Base-by-base conservation (phyloP, 2,329 filamentous ascomycete genomes). In the Aspergillus fumigatus region DNA sequence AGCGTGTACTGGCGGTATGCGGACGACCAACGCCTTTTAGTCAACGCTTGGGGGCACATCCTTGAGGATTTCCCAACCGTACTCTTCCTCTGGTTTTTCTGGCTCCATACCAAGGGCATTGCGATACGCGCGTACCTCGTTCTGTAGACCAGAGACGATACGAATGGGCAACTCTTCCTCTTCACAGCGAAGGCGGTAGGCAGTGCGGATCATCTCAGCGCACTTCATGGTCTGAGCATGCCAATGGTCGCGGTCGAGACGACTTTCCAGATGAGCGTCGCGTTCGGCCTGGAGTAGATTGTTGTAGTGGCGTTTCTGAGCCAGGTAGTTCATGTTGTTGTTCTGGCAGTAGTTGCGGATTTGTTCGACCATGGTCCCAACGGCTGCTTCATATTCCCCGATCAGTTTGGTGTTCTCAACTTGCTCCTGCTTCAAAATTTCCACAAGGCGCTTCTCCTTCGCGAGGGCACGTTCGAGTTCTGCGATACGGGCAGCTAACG, bases 281-380 rank as follows among this genome's bases (percentile, higher is more conserved):
- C 79, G 79, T 61, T 81, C 79, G 9, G 75, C 75, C 58, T 80
- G 78, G 14, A 81, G 70, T 4, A 81, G 72, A 48, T 77, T 73
- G 62, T 80, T 80, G 66, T 80, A 81, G 61, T 79, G 77, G 45
- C 71, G 72, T 59, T 77, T 77, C 59, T 79, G 77, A 4, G 73
- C 67, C 6, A 79, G 71, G 57, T 74, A 79, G 50, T 78, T 72
- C 67, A 75, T 73, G 57, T 80, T 79, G 63, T 78, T 78, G 65
- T 78, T 78, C 59, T 75, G 75, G 64, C 76, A 78, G 62, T 80
- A 80, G 63, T 76, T 77, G 56, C 79, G 78, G 53, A 80, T 78
- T 58, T 79, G 77, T 53, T 80, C 78, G 19, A 79, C 77, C 67
- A 80, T 78, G 6, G 70, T 73, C 41, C 78, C 78, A 26, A 81